Conservation (phyloP, 1,284 basidiomycete species). For the Uromyces viciae-fabae region DNA sequence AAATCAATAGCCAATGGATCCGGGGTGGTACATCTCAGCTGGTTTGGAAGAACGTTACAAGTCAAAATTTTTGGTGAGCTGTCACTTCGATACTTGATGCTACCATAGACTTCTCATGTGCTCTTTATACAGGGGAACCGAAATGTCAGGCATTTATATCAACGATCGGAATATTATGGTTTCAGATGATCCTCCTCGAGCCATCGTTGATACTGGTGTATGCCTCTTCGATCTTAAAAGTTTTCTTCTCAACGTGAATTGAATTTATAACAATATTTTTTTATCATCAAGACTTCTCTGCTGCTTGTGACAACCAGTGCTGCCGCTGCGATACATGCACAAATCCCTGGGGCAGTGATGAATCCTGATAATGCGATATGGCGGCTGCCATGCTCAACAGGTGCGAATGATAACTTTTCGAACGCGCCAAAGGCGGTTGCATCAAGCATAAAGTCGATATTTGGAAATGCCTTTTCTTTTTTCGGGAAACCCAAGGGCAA, state of each 20-base stretch:
- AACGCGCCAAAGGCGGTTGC: too few relatives aligned
- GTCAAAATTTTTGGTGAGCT: slow-evolving; percentile 40
- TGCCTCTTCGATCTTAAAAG: not conserved
- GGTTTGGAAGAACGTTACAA: slow-evolving; percentile 39
- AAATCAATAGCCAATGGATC: slow-evolving; percentile 16
- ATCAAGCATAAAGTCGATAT: too few relatives aligned
- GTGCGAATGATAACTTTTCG: not conserved
- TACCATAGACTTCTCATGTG: not conserved
- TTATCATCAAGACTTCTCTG: slow-evolving; percentile 7
- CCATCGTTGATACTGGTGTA: slow-evolving; percentile 43
- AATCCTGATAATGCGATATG: slow-evolving; percentile 27
- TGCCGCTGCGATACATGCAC: slow-evolving; percentile 20
- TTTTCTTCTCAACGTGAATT: not conserved
- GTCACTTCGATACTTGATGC: not conserved
- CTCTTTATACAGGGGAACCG: slow-evolving; percentile 14
- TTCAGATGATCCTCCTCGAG: slow-evolving; percentile 26
- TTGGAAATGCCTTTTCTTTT: not conserved
- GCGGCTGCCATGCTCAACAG: slow-evolving; percentile 21
- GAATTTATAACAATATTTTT: too few relatives aligned
- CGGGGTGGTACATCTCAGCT: slow-evolving; percentile 13
- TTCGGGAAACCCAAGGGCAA: not conserved
- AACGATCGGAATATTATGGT: slow-evolving; percentile 27
- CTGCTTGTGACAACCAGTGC: slow-evolving; percentile 4
- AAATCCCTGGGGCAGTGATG: slow-evolving; percentile 22
- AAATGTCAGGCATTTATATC: slow-evolving; percentile 22